Evolutionary conservation across 2,329 filamentous ascomycete species (phyloP).

Genomic region (Bimuria novae-zelandiae): DNA sequence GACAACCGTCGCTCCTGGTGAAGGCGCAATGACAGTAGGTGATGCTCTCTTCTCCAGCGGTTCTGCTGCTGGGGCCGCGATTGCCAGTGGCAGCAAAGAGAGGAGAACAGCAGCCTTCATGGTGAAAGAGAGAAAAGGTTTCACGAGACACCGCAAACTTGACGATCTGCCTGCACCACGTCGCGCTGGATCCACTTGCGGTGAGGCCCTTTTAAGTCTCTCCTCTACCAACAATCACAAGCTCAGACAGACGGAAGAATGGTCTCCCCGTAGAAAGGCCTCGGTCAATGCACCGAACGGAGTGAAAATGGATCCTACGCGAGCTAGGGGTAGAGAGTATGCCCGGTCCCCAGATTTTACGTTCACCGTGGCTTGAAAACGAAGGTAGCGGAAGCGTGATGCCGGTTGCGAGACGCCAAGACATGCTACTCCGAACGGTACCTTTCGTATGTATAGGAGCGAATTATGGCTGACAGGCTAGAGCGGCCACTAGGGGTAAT

Average conservation of each 20-base stretch:
- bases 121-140: slow-evolving; percentile 12
- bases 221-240: slow-evolving; percentile 20
- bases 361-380: neutral
- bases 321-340: neutral
- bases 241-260: slow-evolving; percentile 8
- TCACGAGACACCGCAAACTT: neutral
- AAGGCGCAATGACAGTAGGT: slow-evolving; percentile 60
- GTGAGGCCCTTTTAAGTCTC: slow-evolving; percentile 8
- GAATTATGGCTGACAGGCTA: neutral
- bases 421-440: neutral
- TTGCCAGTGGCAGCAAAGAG: slow-evolving; percentile 31
- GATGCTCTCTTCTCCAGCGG: slow-evolving; percentile 52
- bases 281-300: slow-evolving; percentile 16
- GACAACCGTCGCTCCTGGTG: slow-evolving; percentile 58
- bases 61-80: slow-evolving; percentile 34
- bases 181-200: slow-evolving; percentile 2
- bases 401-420: neutral
- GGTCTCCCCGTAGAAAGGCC: slow-evolving; percentile 16
- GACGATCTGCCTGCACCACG: slow-evolving; percentile 2
- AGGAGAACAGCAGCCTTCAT: slow-evolving; percentile 37
- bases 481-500: slow-evolving; percentile 2
- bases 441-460: neutral
- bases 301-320: neutral
- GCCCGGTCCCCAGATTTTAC: slow-evolving; percentile 9
- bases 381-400: neutral